phyloP scores from a whole-genome alignment of 2,329 filamentous ascomycete species.

The Fonsecaea multimorphosa region DNA sequence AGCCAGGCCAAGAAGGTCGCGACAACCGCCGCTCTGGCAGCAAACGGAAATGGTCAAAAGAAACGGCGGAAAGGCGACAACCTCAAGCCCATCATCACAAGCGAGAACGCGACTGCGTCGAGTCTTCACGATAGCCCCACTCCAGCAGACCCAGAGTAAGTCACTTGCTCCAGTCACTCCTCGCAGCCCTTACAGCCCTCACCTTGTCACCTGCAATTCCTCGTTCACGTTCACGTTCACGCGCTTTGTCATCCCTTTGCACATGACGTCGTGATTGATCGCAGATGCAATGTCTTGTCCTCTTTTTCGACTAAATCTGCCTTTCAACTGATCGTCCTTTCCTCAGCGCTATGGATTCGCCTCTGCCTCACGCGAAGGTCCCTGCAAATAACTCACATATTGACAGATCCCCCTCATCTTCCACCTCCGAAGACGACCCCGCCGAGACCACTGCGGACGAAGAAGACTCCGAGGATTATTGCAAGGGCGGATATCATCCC shows the following conservation, averaged over 20 bases:
- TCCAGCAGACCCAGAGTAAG: slow-evolving; percentile 45
- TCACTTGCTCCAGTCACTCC: slow-evolving; percentile 19
- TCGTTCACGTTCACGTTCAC: not conserved
- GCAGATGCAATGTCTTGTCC: slow-evolving; percentile 16
- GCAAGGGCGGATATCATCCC: slow-evolving; percentile 97
- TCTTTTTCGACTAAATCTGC: slow-evolving; percentile 22
- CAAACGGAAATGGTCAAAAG: slow-evolving; percentile 64
- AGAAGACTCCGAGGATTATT: slow-evolving; percentile 98
- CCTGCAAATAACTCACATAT: slow-evolving; percentile 60
- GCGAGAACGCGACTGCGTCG: slow-evolving; percentile 52
- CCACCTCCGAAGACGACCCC: slow-evolving; percentile 75
- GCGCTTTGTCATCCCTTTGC: slow-evolving; percentile 19
- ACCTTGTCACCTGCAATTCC: slow-evolving; percentile 4
- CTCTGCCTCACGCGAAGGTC: slow-evolving; percentile 51
- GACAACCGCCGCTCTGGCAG: slow-evolving; percentile 51
- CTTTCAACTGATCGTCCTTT: slow-evolving; percentile 36
- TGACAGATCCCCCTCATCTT: slow-evolving; percentile 76
- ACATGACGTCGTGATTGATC: slow-evolving; percentile 16
- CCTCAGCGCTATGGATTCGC: slow-evolving; percentile 44
- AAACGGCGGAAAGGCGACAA: slow-evolving; percentile 69
- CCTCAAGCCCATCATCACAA: slow-evolving; percentile 71
- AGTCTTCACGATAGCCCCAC: slow-evolving; percentile 45
- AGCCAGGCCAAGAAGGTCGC: slow-evolving; percentile 71
- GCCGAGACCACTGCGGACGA: slow-evolving; percentile 95
- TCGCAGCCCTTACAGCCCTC: too few relatives aligned